These are phyloP conservation scores for Diaporthe sp. DNA, from an alignment of 2,329 filamentous ascomycete genomes.

Conservation along the genomic window DNA sequence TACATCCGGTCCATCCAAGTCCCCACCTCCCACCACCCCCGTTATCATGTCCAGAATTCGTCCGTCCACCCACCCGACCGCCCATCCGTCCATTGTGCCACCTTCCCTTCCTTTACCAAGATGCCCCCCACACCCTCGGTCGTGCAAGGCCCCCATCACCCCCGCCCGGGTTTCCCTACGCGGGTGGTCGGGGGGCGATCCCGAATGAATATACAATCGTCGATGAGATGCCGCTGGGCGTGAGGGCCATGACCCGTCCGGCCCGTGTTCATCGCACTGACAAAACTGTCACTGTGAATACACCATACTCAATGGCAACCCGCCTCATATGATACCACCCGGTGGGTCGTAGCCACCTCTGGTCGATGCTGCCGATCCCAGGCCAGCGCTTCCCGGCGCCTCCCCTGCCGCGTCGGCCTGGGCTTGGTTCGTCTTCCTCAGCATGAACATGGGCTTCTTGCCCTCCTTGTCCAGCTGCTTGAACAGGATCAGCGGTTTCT, in stretches of 20 bases:
- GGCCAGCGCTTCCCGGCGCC: constrained; percentile 64
- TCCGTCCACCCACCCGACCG: neutral
- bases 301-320: neutral
- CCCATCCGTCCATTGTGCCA: constrained; percentile 8
- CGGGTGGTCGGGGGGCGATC: neutral
- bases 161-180: neutral
- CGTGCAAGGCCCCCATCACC: neutral
- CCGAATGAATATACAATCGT: constrained; percentile 14
- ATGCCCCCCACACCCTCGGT: neutral
- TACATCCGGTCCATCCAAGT: neutral
- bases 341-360: constrained; percentile 67
- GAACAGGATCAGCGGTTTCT: constrained; percentile 94
- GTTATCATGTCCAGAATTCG: constrained; percentile 9
- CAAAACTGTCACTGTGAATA: neutral
- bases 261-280: neutral
- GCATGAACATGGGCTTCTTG: constrained; percentile 99
- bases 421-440: constrained; percentile 74
- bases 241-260: neutral
- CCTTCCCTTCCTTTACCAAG: constrained; percentile 2
- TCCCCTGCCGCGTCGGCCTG: constrained; percentile 56
- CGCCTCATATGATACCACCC: constrained; percentile 65
- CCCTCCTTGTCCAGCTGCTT: constrained; percentile 98
- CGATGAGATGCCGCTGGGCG: neutral
- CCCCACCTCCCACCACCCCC: neutral
- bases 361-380: constrained; percentile 52